Percentiles rank a stretch among this genome's conserved stretches.
Conservation (phyloP, 2,329 filamentous ascomycete genomes). For the Helminthosporium solani region DNA sequence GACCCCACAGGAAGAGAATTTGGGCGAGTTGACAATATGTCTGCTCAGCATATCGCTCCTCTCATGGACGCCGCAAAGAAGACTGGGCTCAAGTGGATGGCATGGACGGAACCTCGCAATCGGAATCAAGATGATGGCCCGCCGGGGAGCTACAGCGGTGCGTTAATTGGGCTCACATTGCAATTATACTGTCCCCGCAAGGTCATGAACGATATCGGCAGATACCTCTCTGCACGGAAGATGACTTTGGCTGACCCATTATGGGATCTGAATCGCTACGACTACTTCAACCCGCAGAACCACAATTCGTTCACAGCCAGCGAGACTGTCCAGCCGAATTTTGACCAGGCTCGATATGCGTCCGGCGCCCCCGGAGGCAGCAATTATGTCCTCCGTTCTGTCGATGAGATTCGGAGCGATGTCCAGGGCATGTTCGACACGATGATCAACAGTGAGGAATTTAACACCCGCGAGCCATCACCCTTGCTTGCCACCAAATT, state of each 20-base stretch:
- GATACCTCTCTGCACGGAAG: slow-evolving; percentile 63
- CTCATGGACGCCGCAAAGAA: slow-evolving; percentile 66
- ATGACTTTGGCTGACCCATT: slow-evolving; percentile 66
- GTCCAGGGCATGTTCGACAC: slow-evolving; percentile 87
- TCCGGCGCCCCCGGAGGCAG: slow-evolving; percentile 3
- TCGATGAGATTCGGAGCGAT: slow-evolving; percentile 83
- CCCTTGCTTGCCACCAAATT: slow-evolving; percentile 65
- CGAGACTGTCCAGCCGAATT: slow-evolving; percentile 18
- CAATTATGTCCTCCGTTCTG: slow-evolving; percentile 58
- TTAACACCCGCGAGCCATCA: slow-evolving; percentile 71
- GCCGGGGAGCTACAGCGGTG: slow-evolving; percentile 20
- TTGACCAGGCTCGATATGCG: slow-evolving; percentile 12
- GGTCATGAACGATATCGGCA: slow-evolving; percentile 65
- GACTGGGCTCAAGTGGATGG: slow-evolving; percentile 67
- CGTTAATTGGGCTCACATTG: slow-evolving; percentile 59
- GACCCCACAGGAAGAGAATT: slow-evolving; percentile 73
- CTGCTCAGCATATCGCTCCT: slow-evolving; percentile 67
- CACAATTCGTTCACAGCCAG: slow-evolving; percentile 13
- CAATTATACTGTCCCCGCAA: slow-evolving; percentile 77
- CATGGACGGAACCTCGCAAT: slow-evolving; percentile 67
- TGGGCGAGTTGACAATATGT: slow-evolving; percentile 70
- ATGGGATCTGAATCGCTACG: slow-evolving; percentile 63
- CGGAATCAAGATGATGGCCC: slow-evolving; percentile 57
- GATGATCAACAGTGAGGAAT: slow-evolving; percentile 70
- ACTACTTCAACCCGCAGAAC: slow-evolving; percentile 74